phyloP scores from a whole-genome alignment of 768 basidiomycete genomes.

The Podaxis rugospora region DNA sequence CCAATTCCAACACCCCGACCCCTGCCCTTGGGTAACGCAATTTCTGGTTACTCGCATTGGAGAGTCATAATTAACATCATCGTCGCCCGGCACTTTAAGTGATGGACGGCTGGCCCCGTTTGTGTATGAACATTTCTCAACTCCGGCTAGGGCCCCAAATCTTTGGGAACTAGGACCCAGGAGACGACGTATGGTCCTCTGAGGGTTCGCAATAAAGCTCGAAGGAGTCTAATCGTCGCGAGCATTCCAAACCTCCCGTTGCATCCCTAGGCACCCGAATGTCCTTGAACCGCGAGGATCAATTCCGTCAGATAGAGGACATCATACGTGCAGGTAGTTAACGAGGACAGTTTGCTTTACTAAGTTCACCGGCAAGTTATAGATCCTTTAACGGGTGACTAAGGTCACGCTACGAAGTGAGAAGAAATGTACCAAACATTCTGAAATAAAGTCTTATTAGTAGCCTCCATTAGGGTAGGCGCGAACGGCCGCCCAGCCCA shows the following conservation, averaged over 20 bases:
- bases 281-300: background rate
- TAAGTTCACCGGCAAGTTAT: too few species aligned
- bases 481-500: background rate
- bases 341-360: too few species aligned
- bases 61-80: background rate
- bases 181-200: background rate
- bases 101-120: slow-evolving; percentile 43
- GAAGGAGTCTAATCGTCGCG: background rate
- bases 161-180: background rate
- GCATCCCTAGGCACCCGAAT: background rate
- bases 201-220: background rate
- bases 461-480: background rate
- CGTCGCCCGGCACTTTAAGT: slow-evolving; percentile 13
- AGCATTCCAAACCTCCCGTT: background rate
- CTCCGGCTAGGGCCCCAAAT: slow-evolving; percentile 14
- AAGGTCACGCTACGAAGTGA: too few species aligned
- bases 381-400: background rate
- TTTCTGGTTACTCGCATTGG: background rate
- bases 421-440: background rate
- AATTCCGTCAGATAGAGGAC: too few species aligned
- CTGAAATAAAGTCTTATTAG: background rate
- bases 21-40: background rate
- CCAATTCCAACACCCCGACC: background rate
- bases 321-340: too few species aligned
- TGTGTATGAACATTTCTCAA: slow-evolving; percentile 43